Evolutionary conservation across 2,329 filamentous ascomycete genomes (phyloP).

Genomic region (Coniochaeta prunicola): DNA sequence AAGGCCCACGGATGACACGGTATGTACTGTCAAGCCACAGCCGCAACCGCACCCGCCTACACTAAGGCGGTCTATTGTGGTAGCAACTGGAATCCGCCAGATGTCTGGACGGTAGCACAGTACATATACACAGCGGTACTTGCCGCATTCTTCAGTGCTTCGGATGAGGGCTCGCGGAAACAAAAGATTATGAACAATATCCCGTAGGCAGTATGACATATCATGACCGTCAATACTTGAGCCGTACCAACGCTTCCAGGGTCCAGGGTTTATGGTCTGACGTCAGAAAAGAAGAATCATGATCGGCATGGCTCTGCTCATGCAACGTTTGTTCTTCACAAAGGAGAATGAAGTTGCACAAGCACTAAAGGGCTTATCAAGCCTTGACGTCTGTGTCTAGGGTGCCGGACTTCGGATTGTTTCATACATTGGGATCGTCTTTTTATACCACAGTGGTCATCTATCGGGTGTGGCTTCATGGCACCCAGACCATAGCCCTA

Average conservation of each 20-base stretch:
- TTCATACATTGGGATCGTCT: not conserved
- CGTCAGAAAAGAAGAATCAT: not conserved
- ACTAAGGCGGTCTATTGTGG: no score
- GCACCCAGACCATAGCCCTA: not conserved
- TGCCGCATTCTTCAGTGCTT: not conserved
- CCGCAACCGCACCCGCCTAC: no score
- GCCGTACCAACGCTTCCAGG: no score
- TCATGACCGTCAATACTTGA: not conserved
- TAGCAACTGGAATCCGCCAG: no score
- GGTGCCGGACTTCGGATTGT: not conserved
- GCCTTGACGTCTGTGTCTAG: no score
- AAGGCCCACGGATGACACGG: no score
- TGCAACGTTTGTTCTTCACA: not conserved
- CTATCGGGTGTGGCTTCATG: not conserved
- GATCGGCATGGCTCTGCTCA: not conserved
- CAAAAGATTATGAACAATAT: no score
- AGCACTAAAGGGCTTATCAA: no score
- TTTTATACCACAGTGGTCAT: not conserved
- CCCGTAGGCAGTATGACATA: no score
- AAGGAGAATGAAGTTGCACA: no score
- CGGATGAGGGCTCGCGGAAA: no score
- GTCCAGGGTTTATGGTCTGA: not conserved
- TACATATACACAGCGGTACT: not conserved
- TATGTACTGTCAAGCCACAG: not conserved
- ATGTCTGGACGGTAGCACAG: not conserved